phyloP scores from a whole-genome alignment of 164 flowering plant genomes.

The Tetracentron sinense region DNA sequence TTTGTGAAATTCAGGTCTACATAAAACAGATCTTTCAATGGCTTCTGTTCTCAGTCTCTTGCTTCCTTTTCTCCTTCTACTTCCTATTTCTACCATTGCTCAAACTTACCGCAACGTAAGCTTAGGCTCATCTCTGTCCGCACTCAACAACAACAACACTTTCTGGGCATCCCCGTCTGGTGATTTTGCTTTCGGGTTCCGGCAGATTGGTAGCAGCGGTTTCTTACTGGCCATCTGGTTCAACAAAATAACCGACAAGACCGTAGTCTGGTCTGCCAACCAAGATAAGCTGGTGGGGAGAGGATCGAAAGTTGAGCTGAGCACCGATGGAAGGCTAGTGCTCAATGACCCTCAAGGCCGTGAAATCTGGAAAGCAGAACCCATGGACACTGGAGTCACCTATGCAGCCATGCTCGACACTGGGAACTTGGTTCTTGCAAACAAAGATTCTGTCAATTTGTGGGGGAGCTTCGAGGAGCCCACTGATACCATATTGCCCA shows the following conservation, averaged over 20 bases:
- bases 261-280: neutral
- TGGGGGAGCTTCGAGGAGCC: slow-evolving; percentile 17
- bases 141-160: no score
- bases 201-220: neutral
- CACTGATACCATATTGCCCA: no score
- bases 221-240: neutral
- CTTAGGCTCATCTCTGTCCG: no score
- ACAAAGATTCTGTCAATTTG: neutral
- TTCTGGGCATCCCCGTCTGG: no score
- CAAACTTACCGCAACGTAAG: neutral
- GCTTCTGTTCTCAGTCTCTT: neutral
- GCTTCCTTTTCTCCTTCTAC: neutral
- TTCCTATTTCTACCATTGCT: neutral
- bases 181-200: no score
- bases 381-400: neutral
- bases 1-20: no score
- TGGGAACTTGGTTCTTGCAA: slow-evolving; percentile 11
- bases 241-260: no score
- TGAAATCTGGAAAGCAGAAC: no score
- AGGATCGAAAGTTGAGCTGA: neutral
- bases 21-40: no score
- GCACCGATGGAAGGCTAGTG: no score
- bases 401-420: no score
- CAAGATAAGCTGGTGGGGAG: neutral
- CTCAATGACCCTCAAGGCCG: neutral